These are phyloP conservation scores for Fusarium citri DNA, from an alignment of 2,329 filamentous ascomycete species.

Conservation along the genomic window DNA sequence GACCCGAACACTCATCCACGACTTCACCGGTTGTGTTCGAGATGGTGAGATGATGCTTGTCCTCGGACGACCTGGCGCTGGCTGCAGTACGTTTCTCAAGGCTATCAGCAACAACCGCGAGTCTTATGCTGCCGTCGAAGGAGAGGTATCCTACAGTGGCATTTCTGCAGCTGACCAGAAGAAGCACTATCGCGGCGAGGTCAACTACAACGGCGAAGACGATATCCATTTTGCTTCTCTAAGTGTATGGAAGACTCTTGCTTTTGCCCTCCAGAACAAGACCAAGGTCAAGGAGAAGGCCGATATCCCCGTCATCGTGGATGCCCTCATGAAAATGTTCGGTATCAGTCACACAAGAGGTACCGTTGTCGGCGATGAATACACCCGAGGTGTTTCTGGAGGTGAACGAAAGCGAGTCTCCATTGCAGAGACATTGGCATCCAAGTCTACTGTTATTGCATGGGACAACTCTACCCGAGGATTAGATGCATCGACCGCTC, in stretches of 20 bases:
- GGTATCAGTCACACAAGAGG: slow-evolving; percentile 80
- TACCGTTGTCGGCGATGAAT: slow-evolving; percentile 80
- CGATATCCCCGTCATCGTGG: slow-evolving; percentile 75
- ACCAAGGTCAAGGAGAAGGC: slow-evolving; percentile 73
- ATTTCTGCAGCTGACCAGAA: slow-evolving; percentile 75
- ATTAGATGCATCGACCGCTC: slow-evolving; percentile 81
- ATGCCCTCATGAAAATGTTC: slow-evolving; percentile 80
- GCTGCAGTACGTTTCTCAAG: slow-evolving; percentile 83
- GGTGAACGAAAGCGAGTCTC: slow-evolving; percentile 85
- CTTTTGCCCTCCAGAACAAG: slow-evolving; percentile 80
- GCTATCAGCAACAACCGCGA: slow-evolving; percentile 77
- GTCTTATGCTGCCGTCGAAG: slow-evolving; percentile 73
- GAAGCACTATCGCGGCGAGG: slow-evolving; percentile 78
- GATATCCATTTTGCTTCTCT: slow-evolving; percentile 79
- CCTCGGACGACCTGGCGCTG: slow-evolving; percentile 77
- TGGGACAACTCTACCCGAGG: slow-evolving; percentile 87
- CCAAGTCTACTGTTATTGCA: slow-evolving; percentile 77
- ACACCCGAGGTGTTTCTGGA: slow-evolving; percentile 78
- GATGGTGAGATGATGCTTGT: slow-evolving; percentile 55
- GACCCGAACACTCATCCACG: slow-evolving; percentile 46
- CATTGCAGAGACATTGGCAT: slow-evolving; percentile 81
- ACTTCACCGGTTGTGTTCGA: slow-evolving; percentile 52
- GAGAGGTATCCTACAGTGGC: slow-evolving; percentile 78
- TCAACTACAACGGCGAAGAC: slow-evolving; percentile 83
- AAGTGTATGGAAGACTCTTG: slow-evolving; percentile 82